phyloP scores from a whole-genome alignment of 176 grass and related monocot genomes.

The Ensete glaucum region DNA sequence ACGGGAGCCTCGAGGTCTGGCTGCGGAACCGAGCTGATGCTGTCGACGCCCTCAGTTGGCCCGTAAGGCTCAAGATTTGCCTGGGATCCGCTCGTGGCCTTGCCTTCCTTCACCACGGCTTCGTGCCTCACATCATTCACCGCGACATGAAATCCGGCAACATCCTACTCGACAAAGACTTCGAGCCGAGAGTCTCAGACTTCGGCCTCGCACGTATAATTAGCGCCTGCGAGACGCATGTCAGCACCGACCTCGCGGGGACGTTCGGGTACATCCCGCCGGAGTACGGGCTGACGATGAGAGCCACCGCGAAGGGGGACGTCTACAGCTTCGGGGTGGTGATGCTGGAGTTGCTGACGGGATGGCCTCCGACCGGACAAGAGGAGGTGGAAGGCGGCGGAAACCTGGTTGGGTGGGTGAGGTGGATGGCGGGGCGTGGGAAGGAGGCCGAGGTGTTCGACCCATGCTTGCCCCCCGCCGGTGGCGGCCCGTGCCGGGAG shows the following conservation, averaged over 20 bases:
- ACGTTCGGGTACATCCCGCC: slow-evolving; percentile 90
- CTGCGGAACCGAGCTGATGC: slow-evolving; percentile 69
- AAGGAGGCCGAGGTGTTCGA: slow-evolving; percentile 66
- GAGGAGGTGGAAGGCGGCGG: slow-evolving; percentile 79
- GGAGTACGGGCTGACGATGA: slow-evolving; percentile 81
- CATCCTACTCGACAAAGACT: slow-evolving; percentile 70
- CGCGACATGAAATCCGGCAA: slow-evolving; percentile 97
- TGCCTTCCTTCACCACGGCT: slow-evolving; percentile 86
- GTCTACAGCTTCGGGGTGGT: slow-evolving; percentile 94
- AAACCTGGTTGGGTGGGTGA: slow-evolving; percentile 84
- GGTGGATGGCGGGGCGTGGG: slow-evolving; percentile 53
- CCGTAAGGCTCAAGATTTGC: slow-evolving; percentile 73
- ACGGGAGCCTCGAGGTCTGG: slow-evolving; percentile 92
- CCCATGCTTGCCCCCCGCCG: slow-evolving; percentile 34
- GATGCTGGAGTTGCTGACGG: slow-evolving; percentile 83
- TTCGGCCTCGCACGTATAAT: slow-evolving; percentile 96
- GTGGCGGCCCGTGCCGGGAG: slow-evolving; percentile 30
- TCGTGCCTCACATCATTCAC: slow-evolving; percentile 96
- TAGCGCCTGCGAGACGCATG: slow-evolving; percentile 94
- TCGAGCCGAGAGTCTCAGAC: slow-evolving; percentile 89
- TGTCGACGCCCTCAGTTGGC: slow-evolving; percentile 76
- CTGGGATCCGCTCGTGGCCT: slow-evolving; percentile 76
- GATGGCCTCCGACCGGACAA: slow-evolving; percentile 74
- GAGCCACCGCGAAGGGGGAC: slow-evolving; percentile 69
- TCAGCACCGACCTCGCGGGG: slow-evolving; percentile 85